phyloP scores from a whole-genome alignment of 179 eudicot genomes.

The Corrigiola litoralis region DNA sequence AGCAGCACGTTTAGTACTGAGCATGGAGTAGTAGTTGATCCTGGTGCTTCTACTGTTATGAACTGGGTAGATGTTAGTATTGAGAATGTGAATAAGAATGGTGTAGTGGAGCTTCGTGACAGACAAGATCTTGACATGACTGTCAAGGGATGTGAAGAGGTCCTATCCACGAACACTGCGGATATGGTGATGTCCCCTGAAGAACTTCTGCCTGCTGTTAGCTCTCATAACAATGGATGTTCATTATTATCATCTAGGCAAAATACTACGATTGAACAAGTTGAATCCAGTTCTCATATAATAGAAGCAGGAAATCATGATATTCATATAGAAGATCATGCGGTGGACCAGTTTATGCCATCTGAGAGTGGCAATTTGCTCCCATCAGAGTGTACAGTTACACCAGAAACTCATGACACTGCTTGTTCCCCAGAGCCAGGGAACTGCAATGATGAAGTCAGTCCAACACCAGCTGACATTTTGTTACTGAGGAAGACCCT shows the following conservation, averaged over 20 bases:
- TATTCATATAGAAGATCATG: conserved; percentile 7
- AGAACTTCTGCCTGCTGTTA: conserved; percentile 11
- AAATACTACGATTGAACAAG: conserved; percentile 18
- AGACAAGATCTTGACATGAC: conserved; percentile 16
- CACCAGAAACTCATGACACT: conserved; percentile 18
- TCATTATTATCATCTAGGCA: conserved; percentile 13
- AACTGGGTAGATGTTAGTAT: conserved; percentile 35
- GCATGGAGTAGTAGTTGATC: conserved; percentile 28
- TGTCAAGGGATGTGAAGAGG: conserved; percentile 15
- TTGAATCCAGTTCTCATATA: conserved; percentile 18
- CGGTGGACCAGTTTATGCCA: conserved; percentile 7
- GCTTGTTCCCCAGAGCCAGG: conserved; percentile 14
- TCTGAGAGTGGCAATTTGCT: conserved; percentile 20
- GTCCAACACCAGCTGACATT: conserved; percentile 29
- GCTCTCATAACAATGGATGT: conserved; percentile 22
- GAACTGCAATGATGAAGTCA: conserved; percentile 22
- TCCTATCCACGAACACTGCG: conserved; percentile 4
- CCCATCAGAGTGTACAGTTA: conserved; percentile 21
- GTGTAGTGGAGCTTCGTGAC: conserved; percentile 8
- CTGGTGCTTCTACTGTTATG: conserved; percentile 15
- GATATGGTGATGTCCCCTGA: conserved; percentile 9
- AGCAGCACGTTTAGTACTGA: conserved; percentile 11
- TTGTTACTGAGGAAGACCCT: conserved; percentile 35
- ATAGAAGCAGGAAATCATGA: conserved; percentile 21
- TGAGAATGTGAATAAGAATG: conserved; percentile 21